A percentile compares a stretch with the other conserved stretches of the same genome.
Evolutionary conservation across 306 rosid genomes (phyloP).

Genomic region (Vigna radiata): DNA sequence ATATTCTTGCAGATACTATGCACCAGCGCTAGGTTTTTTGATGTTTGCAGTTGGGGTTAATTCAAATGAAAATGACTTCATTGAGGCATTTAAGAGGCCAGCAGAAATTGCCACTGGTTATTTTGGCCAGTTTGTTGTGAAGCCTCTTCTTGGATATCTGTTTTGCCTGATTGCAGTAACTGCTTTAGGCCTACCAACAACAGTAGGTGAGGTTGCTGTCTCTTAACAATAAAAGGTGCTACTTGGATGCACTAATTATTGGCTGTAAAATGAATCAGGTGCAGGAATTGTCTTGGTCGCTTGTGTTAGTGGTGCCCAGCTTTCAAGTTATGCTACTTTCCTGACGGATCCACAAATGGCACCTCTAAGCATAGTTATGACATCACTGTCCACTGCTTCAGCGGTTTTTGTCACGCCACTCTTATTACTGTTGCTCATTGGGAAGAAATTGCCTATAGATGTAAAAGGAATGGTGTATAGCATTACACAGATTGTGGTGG

Average conservation of each 20-base stretch:
- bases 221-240: slow-evolving; percentile 37
- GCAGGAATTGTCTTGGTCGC: slow-evolving; percentile 93
- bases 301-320: slow-evolving; percentile 98
- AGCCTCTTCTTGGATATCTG: slow-evolving; percentile 91
- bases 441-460: slow-evolving; percentile 92
- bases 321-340: slow-evolving; percentile 90
- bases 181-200: slow-evolving; percentile 74
- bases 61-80: slow-evolving; percentile 86
- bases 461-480: slow-evolving; percentile 97
- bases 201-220: slow-evolving; percentile 67
- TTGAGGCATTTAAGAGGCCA: slow-evolving; percentile 86
- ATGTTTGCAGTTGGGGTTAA: slow-evolving; percentile 99
- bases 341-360: slow-evolving; percentile 90
- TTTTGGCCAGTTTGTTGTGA: slow-evolving; percentile 78
- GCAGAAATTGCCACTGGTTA: slow-evolving; percentile 80
- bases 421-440: slow-evolving; percentile 83
- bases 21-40: slow-evolving; percentile 96
- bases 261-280: slow-evolving; percentile 62
- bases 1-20: slow-evolving; percentile 74
- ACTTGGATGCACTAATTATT: slow-evolving; percentile 41
- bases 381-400: slow-evolving; percentile 90
- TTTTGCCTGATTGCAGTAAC: slow-evolving; percentile 70
- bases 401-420: slow-evolving; percentile 89
- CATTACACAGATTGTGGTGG: slow-evolving; percentile 86
- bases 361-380: slow-evolving; percentile 94